Percentiles rank a stretch among this genome's conserved stretches.
Conservation (phyloP, 176 grass and related monocot genomes). For the Triticum turgidum region DNA sequence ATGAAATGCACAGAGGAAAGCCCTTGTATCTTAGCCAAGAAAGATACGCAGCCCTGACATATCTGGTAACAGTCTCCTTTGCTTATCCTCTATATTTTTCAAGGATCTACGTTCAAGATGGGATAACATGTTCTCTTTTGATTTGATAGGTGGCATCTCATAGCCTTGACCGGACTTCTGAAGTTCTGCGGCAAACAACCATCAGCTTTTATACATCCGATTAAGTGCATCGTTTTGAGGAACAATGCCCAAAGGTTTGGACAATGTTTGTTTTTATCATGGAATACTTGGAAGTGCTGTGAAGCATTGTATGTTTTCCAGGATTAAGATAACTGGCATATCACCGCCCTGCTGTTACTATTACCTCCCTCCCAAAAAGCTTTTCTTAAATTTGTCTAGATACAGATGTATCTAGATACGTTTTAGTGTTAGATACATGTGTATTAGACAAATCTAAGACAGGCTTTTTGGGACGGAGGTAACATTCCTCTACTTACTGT, state of each 20-base stretch:
- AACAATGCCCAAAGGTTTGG: not conserved
- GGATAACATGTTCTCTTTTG: slow-evolving; percentile 22
- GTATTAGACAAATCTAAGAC: too few relatives aligned
- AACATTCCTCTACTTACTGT: not conserved
- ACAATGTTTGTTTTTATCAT: not conserved
- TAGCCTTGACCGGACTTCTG: slow-evolving; percentile 88
- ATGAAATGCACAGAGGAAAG: slow-evolving; percentile 87
- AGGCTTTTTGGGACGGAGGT: too few relatives aligned
- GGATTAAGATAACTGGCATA: not conserved
- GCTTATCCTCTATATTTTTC: not conserved
- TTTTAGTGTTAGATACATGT: too few relatives aligned
- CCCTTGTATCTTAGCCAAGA: slow-evolving; percentile 94
- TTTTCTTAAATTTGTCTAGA: too few relatives aligned
- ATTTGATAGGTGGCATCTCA: slow-evolving; percentile 89
- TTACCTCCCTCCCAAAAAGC: too few relatives aligned
- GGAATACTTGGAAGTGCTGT: not conserved
- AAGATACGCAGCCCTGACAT: slow-evolving; percentile 87
- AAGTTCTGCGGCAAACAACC: slow-evolving; percentile 94
- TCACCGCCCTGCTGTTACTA: not conserved
- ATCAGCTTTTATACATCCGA: slow-evolving; percentile 64
- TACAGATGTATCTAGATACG: too few relatives aligned
- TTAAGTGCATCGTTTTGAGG: slow-evolving; percentile 23
- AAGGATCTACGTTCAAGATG: not conserved
- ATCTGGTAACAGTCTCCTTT: slow-evolving; percentile 55
- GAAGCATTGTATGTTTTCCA: not conserved